Conservation (phyloP, 768 basidiomycete genomes). For the Pholiota molesta region DNA sequence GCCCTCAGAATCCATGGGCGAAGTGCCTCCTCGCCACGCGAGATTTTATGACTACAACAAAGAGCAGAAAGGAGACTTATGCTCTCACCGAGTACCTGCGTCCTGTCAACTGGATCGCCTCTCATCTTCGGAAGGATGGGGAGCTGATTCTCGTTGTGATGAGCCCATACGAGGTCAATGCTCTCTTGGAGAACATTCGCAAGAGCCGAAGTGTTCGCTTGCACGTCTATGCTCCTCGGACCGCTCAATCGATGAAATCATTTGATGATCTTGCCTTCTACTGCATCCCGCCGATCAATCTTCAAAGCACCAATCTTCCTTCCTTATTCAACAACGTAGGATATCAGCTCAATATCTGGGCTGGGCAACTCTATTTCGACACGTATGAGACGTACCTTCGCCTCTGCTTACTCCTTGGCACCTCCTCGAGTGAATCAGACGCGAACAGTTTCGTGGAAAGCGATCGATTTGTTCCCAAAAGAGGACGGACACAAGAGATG, state of each 20-base stretch:
- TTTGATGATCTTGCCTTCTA: conserved; percentile 40
- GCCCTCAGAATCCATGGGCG: conserved; percentile 21
- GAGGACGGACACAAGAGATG: conserved; percentile 21
- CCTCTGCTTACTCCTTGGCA: conserved; percentile 39
- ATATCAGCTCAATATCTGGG: conserved; percentile 43
- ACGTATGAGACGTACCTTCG: conserved; percentile 33
- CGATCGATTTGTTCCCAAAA: conserved; percentile 34
- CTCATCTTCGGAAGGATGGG: conserved; percentile 12
- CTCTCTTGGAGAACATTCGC: conserved; percentile 37
- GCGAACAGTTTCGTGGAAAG: conserved; percentile 19
- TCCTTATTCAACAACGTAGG: conserved; percentile 18
- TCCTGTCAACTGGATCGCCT: conserved; percentile 48
- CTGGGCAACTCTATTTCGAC: conserved; percentile 46
- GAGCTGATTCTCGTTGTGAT: conserved; percentile 33
- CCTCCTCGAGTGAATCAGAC: conserved; percentile 24
- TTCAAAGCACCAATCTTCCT: conserved; percentile 9
- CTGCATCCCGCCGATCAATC: conserved; percentile 28
- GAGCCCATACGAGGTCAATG: conserved; percentile 44
- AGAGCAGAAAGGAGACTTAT: conserved; percentile 10
- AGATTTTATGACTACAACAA: conserved; percentile 37
- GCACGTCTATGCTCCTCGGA: conserved; percentile 45
- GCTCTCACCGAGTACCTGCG: conserved; percentile 34
- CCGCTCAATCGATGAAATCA: conserved; percentile 33
- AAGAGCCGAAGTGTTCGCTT: conserved; percentile 34
- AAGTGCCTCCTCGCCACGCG: conserved; percentile 31